Evolutionary conservation across 1,284 basidiomycete genomes (phyloP).

Genomic region (Cryptococcus neoformans): DNA sequence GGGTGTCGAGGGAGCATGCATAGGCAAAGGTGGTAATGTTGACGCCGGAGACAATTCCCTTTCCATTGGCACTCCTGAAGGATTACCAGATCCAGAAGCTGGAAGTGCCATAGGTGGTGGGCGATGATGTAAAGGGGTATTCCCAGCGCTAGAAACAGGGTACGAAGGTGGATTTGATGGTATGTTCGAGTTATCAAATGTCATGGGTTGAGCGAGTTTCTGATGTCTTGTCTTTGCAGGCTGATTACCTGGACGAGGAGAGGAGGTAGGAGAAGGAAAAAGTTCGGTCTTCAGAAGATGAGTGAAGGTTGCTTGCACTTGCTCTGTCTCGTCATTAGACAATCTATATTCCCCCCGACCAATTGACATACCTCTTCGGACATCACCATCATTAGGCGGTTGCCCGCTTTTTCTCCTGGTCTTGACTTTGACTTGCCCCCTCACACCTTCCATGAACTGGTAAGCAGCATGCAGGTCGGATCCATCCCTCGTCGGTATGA

Average conservation of each 20-base stretch:
- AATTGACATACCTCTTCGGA: slow-evolving; percentile 44
- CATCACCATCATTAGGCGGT: slow-evolving; percentile 46
- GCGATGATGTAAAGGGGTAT: slow-evolving; percentile 43
- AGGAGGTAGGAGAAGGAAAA: slow-evolving; percentile 42
- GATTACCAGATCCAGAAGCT: background rate
- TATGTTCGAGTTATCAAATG: slow-evolving; percentile 31
- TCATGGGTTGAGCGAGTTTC: slow-evolving; percentile 32
- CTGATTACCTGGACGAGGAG: slow-evolving; percentile 22
- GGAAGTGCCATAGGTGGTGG: slow-evolving; percentile 33
- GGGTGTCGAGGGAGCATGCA: slow-evolving; percentile 45
- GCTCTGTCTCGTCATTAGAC: slow-evolving; percentile 40
- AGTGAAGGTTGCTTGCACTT: slow-evolving; percentile 55
- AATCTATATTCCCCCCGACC: background rate
- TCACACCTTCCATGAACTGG: slow-evolving; percentile 36
- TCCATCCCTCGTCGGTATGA: slow-evolving; percentile 56
- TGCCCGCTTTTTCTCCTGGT: slow-evolving; percentile 39
- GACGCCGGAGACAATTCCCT: slow-evolving; percentile 41
- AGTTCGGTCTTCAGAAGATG: slow-evolving; percentile 55
- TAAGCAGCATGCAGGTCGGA: slow-evolving; percentile 54
- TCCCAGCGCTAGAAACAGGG: slow-evolving; percentile 36
- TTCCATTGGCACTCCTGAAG: slow-evolving; percentile 9
- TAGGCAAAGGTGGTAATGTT: slow-evolving; percentile 41
- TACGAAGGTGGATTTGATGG: slow-evolving; percentile 23
- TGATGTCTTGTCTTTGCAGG: slow-evolving; percentile 22
- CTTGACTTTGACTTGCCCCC: slow-evolving; percentile 25